Evolutionary conservation across 1,284 basidiomycete species (phyloP).

Genomic region (Fomitopsis palustris): DNA sequence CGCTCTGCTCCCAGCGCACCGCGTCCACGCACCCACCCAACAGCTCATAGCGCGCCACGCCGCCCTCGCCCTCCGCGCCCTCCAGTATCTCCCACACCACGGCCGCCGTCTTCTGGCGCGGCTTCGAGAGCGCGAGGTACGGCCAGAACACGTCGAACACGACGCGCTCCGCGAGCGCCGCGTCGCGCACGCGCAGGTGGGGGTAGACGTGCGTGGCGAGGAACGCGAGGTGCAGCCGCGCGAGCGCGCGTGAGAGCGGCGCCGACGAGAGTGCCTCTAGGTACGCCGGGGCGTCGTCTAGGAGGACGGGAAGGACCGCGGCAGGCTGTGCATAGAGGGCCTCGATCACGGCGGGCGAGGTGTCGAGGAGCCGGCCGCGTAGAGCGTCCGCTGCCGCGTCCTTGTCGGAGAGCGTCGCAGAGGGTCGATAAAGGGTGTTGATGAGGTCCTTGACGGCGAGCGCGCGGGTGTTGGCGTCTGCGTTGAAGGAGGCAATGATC

Average conservation of each 20-base stretch:
- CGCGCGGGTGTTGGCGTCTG: slow-evolving; percentile 46
- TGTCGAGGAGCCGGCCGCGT: slow-evolving; percentile 65
- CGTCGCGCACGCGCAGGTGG: slow-evolving; percentile 18
- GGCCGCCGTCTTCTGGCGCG: slow-evolving; percentile 58
- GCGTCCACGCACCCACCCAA: slow-evolving; percentile 45
- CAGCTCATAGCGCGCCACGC: slow-evolving; percentile 35
- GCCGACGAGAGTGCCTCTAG: slow-evolving; percentile 46
- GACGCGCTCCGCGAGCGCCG: slow-evolving; percentile 38
- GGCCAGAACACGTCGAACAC: slow-evolving; percentile 69
- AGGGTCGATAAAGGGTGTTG: slow-evolving; percentile 29
- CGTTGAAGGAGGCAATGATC: slow-evolving; percentile 52
- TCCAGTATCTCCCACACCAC: slow-evolving; percentile 63
- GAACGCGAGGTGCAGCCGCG: slow-evolving; percentile 64
- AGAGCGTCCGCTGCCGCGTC: slow-evolving; percentile 50
- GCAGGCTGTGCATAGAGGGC: slow-evolving; percentile 57
- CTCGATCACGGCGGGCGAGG: slow-evolving; percentile 55
- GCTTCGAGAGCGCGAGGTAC: slow-evolving; percentile 69
- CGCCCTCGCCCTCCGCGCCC: slow-evolving; percentile 24
- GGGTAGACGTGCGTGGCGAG: slow-evolving; percentile 47
- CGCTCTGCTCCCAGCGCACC: slow-evolving; percentile 32
- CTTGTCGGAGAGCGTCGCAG: slow-evolving; percentile 39
- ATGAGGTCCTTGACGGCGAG: slow-evolving; percentile 51
- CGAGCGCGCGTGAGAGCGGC: slow-evolving; percentile 46
- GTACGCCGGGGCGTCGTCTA: slow-evolving; percentile 37
- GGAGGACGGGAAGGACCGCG: slow-evolving; percentile 43